phyloP scores from a whole-genome alignment of 1,284 basidiomycete species.

The Mycena citricolor region DNA sequence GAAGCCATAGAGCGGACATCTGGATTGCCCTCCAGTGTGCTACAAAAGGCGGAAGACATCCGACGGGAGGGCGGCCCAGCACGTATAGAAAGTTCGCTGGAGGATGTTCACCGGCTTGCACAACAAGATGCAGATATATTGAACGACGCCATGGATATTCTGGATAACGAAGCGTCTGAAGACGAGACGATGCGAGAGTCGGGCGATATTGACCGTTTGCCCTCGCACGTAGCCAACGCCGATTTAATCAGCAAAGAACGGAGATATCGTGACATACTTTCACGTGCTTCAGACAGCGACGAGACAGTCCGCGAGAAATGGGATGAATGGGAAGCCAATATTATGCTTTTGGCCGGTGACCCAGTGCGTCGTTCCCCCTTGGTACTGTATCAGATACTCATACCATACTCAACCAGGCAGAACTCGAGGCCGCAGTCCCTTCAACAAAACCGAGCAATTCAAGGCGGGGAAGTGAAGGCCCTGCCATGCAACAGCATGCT shows the following conservation, averaged over 20 bases:
- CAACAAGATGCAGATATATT: slow-evolving; percentile 63
- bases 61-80: slow-evolving; percentile 74
- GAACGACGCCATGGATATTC: slow-evolving; percentile 82
- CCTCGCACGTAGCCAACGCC: slow-evolving; percentile 80
- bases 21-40: slow-evolving; percentile 84
- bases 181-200: slow-evolving; percentile 70
- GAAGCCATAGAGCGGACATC: slow-evolving; percentile 88
- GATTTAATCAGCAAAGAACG: slow-evolving; percentile 70
- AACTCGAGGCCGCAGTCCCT: slow-evolving; percentile 67
- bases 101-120: slow-evolving; percentile 72
- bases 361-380: slow-evolving; percentile 49
- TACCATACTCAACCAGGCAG: slow-evolving; percentile 46
- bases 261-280: slow-evolving; percentile 72
- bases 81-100: slow-evolving; percentile 70
- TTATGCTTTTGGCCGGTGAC: slow-evolving; percentile 69
- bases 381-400: slow-evolving; percentile 7
- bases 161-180: slow-evolving; percentile 88
- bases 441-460: slow-evolving; percentile 52
- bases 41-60: slow-evolving; percentile 87
- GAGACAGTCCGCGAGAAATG: slow-evolving; percentile 77
- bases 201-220: slow-evolving; percentile 47
- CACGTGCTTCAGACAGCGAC: slow-evolving; percentile 75
- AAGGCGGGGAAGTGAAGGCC: slow-evolving; percentile 35
- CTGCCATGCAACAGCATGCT: slow-evolving; percentile 59
- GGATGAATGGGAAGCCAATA: slow-evolving; percentile 82